Percentiles rank a stretch among this genome's conserved stretches.
Conservation (phyloP, 2,329 filamentous ascomycete species). For the Neonectria hederae region DNA sequence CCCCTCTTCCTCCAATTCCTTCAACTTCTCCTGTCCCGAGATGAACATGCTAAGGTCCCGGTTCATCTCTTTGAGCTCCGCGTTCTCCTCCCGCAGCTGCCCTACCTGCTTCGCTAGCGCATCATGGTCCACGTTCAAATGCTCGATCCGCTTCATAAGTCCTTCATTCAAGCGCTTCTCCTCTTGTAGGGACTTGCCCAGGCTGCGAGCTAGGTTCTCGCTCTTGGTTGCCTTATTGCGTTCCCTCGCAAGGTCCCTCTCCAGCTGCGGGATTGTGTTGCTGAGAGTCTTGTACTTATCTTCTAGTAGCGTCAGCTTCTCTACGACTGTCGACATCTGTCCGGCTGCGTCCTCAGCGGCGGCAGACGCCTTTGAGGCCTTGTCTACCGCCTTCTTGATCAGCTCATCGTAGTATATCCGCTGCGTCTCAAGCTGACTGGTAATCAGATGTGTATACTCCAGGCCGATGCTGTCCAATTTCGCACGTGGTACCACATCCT, state of each 20-base stretch:
- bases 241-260: constrained; percentile 76
- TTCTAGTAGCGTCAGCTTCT: constrained; percentile 63
- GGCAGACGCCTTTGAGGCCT: constrained; percentile 78
- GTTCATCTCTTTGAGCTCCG: constrained; percentile 85
- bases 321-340: constrained; percentile 59
- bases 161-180: constrained; percentile 87
- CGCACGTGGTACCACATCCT: constrained; percentile 75
- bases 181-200: constrained; percentile 82
- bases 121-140: constrained; percentile 72
- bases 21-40: constrained; percentile 81
- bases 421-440: constrained; percentile 91
- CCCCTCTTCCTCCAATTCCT: constrained; percentile 71
- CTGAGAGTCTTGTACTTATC: constrained; percentile 56
- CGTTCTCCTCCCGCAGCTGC: constrained; percentile 69
- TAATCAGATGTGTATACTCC: constrained; percentile 94
- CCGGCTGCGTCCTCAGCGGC: constrained; percentile 70
- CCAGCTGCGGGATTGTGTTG: constrained; percentile 72
- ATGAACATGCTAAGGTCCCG: constrained; percentile 90
- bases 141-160: constrained; percentile 82
- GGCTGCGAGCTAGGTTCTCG: constrained; percentile 76
- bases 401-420: constrained; percentile 94
- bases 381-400: constrained; percentile 87
- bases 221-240: constrained; percentile 75
- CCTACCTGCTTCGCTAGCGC: constrained; percentile 65
- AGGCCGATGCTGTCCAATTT: constrained; percentile 82